Percentiles rank a stretch among this genome's conserved stretches.
phyloP scores from a whole-genome alignment of 345 rosid genomes.

The Populus deltoides region DNA sequence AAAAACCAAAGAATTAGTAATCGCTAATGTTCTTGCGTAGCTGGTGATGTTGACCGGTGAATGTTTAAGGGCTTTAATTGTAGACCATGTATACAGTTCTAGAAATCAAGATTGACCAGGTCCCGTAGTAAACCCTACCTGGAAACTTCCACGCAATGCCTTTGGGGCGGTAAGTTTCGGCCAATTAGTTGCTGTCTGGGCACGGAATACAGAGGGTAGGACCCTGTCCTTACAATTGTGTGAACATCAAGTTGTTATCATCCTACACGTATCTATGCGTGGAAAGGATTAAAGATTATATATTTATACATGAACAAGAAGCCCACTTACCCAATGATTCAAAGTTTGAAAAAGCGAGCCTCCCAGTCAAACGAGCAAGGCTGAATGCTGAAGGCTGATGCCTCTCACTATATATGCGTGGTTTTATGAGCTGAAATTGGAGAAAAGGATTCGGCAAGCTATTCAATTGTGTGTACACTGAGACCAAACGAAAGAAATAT shows the following conservation, averaged over 20 bases:
- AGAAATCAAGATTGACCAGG: background rate
- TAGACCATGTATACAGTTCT: background rate
- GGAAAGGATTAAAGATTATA: background rate
- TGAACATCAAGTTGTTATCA: background rate
- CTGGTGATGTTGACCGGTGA: background rate
- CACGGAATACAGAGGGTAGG: background rate
- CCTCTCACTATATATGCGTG: background rate
- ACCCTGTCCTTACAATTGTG: background rate
- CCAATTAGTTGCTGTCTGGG: background rate
- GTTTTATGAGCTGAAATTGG: background rate
- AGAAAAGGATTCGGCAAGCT: background rate
- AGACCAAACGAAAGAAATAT: background rate
- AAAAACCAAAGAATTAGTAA: background rate
- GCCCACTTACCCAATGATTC: background rate
- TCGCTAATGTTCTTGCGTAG: background rate
- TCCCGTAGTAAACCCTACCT: background rate
- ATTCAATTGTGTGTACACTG: too few relatives aligned
- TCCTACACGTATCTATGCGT: background rate
- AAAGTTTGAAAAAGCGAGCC: background rate
- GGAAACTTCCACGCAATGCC: background rate
- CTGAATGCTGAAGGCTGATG: background rate
- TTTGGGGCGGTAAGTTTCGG: background rate
- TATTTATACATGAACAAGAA: background rate
- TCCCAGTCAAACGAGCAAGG: constrained; percentile 8
- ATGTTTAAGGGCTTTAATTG: background rate